Conservation (phyloP, 768 basidiomycete genomes). For the Tricholomella constricta region DNA sequence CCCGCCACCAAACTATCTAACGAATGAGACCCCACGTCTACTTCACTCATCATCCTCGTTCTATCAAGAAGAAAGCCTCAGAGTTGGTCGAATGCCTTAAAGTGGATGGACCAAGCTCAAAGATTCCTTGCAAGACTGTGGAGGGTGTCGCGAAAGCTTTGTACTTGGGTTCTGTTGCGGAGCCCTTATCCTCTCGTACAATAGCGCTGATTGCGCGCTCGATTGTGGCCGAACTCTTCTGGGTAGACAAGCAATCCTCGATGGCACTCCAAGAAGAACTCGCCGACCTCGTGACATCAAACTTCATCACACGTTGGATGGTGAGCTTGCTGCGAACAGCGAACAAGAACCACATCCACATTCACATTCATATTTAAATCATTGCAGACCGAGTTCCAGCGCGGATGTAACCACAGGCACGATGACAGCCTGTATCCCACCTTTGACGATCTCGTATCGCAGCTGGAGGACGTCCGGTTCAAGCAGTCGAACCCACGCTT, state of each 20-base stretch:
- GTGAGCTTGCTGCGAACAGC: background rate
- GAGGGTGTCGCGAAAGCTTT: constrained; percentile 1
- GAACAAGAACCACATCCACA: too few relatives aligned
- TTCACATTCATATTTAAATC: background rate
- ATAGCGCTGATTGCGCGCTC: constrained; percentile 4
- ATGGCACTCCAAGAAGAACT: constrained; percentile 1
- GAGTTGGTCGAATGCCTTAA: background rate
- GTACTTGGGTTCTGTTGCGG: background rate
- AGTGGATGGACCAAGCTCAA: background rate
- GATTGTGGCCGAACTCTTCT: constrained; percentile 3
- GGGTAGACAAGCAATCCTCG: background rate
- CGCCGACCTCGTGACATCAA: constrained; percentile 5
- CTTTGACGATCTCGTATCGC: background rate
- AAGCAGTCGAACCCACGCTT: constrained; percentile 7
- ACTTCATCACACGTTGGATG: constrained; percentile 7
- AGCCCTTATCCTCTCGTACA: background rate
- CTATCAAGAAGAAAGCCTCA: background rate
- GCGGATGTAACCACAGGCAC: background rate
- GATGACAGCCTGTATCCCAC: background rate
- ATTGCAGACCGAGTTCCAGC: constrained; percentile 8
- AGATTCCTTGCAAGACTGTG: background rate
- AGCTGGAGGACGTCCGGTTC: background rate
- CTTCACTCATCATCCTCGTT: constrained; percentile 3
- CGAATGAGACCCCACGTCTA: background rate
- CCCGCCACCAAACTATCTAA: background rate